A percentile compares a stretch with the other conserved stretches of the same genome.
Evolutionary conservation across 176 grass and related monocot genomes (phyloP).

Genomic region (Carex kokanica): DNA sequence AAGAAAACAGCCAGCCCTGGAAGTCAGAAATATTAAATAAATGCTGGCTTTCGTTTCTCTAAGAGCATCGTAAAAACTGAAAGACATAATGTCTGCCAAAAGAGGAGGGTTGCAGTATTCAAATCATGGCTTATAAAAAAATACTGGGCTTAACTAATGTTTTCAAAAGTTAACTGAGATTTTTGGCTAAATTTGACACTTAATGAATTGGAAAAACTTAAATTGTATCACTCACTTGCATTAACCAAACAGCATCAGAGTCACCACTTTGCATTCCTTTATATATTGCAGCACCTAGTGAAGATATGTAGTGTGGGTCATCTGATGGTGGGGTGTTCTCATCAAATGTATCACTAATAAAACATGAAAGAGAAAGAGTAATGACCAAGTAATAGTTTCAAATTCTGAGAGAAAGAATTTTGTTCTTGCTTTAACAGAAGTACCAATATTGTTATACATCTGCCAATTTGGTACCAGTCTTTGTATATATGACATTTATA

Average conservation of each 20-base stretch:
- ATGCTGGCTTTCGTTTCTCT: not conserved
- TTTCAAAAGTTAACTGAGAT: not conserved
- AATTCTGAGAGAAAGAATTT: not conserved
- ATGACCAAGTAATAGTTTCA: constrained; percentile 14
- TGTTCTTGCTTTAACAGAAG: not conserved
- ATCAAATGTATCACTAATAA: constrained; percentile 83
- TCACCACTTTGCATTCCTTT: constrained; percentile 81
- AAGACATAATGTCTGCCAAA: not conserved
- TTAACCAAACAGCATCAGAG: constrained; percentile 72
- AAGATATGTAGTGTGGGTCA: constrained; percentile 81
- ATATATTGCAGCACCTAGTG: constrained; percentile 77
- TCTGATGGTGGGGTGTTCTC: constrained; percentile 76
- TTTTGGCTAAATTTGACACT: not conserved
- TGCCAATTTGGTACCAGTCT: not conserved
- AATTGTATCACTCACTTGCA: constrained; percentile 58
- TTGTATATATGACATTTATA: not conserved
- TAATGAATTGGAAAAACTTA: not conserved
- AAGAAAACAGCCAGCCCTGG: constrained; percentile 88
- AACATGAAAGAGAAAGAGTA: constrained; percentile 28
- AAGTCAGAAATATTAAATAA: constrained; percentile 15
- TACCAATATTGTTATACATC: not conserved
- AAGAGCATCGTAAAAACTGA: constrained; percentile 11
- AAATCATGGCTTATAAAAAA: not conserved
- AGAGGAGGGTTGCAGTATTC: not conserved
- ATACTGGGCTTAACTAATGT: not conserved